Conservation (phyloP, 2,329 filamentous ascomycete genomes). For the Penicillium sp. region DNA sequence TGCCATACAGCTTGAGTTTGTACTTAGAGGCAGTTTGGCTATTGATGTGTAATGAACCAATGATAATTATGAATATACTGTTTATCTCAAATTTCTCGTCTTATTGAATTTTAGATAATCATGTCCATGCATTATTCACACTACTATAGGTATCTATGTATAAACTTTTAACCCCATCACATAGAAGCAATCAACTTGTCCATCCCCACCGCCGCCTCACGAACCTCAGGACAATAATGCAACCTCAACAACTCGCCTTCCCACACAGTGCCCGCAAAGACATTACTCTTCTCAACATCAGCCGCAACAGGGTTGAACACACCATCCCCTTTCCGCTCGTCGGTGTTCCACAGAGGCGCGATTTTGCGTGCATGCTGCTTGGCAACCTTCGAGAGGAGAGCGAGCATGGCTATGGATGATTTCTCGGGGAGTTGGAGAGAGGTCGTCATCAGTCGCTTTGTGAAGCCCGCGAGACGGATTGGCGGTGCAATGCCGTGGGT, state of each 20-base stretch:
- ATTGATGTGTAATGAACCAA: constrained; percentile 13
- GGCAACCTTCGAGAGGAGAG: constrained; percentile 71
- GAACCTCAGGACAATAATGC: constrained; percentile 83
- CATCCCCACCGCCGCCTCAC: constrained; percentile 66
- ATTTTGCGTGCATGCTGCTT: constrained; percentile 81
- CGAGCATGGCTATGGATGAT: constrained; percentile 73
- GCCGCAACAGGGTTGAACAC: constrained; percentile 70
- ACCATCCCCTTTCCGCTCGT: constrained; percentile 88
- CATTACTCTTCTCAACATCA: constrained; percentile 81
- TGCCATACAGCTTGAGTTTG: constrained; percentile 8
- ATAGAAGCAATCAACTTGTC: constrained; percentile 51
- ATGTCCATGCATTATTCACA: not conserved
- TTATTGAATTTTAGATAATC: not conserved
- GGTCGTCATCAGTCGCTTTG: constrained; percentile 80
- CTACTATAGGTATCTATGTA: not conserved
- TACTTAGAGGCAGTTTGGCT: constrained; percentile 7
- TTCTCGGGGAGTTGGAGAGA: constrained; percentile 88
- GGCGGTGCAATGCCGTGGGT: constrained; percentile 73
- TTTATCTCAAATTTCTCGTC: not conserved
- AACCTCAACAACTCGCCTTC: constrained; percentile 80
- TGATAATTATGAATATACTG: constrained; percentile 13
- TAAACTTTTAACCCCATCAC: not conserved
- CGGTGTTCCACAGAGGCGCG: constrained; percentile 84
- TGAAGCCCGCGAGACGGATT: constrained; percentile 81
- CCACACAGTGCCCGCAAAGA: constrained; percentile 87